These are phyloP conservation scores for Juncus inflexus DNA, from an alignment of 176 grass and related monocot species.

Conservation along the genomic window DNA sequence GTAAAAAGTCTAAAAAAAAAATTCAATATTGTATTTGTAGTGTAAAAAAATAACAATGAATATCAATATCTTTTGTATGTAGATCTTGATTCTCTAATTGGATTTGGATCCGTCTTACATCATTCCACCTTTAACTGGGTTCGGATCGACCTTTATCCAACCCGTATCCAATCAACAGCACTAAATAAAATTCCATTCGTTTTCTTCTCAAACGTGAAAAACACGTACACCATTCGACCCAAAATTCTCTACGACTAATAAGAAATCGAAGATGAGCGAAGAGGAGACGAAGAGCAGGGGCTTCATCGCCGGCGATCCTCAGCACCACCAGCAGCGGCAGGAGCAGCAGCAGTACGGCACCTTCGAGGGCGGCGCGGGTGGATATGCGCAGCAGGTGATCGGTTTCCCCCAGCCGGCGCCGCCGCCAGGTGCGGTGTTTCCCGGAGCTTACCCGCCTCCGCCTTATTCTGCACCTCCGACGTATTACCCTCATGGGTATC, in stretches of 20 bases:
- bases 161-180: background rate
- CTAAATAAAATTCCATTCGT: background rate
- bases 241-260: background rate
- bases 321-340: constrained; percentile 9
- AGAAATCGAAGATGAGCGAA: constrained; percentile 17
- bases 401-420: constrained; percentile 64
- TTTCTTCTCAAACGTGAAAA: background rate
- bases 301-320: constrained; percentile 6
- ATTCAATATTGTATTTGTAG: too few relatives aligned
- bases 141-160: too few relatives aligned
- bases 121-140: too few relatives aligned
- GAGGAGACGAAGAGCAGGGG: constrained; percentile 25
- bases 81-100: too few relatives aligned
- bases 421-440: constrained; percentile 31
- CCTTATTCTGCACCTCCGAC: constrained; percentile 42
- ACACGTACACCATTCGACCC: background rate
- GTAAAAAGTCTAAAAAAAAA: too few relatives aligned
- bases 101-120: too few relatives aligned
- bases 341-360: constrained; percentile 54
- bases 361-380: constrained; percentile 34
- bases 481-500: constrained; percentile 70
- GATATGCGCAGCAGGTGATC: constrained; percentile 54
- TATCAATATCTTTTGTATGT: too few relatives aligned
- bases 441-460: constrained; percentile 37
- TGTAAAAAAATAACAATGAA: too few relatives aligned